Conservation (phyloP, 768 basidiomycete genomes). For the Clitopilus hobsonii region DNA sequence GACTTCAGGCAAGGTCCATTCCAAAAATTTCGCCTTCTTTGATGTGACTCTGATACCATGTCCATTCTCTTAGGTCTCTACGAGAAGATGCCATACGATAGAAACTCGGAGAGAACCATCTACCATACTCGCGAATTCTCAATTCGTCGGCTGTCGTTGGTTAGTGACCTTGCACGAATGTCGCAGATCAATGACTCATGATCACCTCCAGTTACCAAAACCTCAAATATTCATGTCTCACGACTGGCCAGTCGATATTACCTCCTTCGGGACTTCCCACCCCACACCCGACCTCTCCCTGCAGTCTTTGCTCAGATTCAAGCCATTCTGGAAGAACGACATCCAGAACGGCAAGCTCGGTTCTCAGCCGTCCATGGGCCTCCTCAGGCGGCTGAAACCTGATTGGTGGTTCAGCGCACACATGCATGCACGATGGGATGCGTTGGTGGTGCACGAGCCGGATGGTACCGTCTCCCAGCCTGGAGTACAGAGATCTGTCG, state of each 20-base stretch:
- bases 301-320: conserved; percentile 58
- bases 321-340: conserved; percentile 74
- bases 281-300: conserved; percentile 67
- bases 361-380: conserved; percentile 79
- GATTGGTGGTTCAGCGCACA: conserved; percentile 93
- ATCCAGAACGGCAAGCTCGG: conserved; percentile 66
- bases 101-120: conserved; percentile 67
- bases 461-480: neutral
- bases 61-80: conserved; percentile 54
- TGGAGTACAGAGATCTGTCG: neutral
- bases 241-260: conserved; percentile 92
- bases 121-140: conserved; percentile 91
- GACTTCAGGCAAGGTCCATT: conserved; percentile 78
- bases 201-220: conserved; percentile 42
- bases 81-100: conserved; percentile 81
- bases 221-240: conserved; percentile 87
- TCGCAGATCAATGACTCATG: conserved; percentile 10
- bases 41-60: too few relatives aligned
- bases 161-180: conserved; percentile 20
- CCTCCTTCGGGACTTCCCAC: neutral
- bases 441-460: conserved; percentile 45
- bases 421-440: conserved; percentile 84
- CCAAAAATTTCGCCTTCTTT: neutral
- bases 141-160: conserved; percentile 72
- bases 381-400: conserved; percentile 70